Conservation (phyloP, 2,329 filamentous ascomycete species). For the Xylariomycetidae sp. region DNA sequence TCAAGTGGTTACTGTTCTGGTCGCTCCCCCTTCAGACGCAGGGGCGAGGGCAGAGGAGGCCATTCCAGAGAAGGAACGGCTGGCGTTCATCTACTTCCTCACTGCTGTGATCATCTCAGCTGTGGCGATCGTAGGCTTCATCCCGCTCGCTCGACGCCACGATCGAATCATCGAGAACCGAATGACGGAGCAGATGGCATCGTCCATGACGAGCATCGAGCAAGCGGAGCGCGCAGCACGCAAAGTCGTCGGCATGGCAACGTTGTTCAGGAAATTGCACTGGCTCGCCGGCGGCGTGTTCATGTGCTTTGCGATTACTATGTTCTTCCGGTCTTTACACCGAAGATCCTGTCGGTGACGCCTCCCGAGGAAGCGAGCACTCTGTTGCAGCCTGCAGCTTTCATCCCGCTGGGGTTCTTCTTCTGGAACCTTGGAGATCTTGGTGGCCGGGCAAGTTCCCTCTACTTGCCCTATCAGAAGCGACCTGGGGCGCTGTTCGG, state of each 20-base stretch:
- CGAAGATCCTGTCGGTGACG: constrained; percentile 50
- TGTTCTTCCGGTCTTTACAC: constrained; percentile 92
- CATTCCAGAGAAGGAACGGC: constrained; percentile 41
- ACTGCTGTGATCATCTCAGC: constrained; percentile 75
- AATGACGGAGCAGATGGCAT: constrained; percentile 41
- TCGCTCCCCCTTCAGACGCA: constrained; percentile 38
- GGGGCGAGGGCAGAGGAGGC: constrained; percentile 25
- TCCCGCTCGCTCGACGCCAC: constrained; percentile 62
- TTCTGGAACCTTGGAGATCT: constrained; percentile 93
- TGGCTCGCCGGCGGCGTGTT: constrained; percentile 75
- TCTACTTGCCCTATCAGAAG: constrained; percentile 46
- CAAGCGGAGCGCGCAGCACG: constrained; percentile 46
- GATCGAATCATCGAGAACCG: constrained; percentile 45
- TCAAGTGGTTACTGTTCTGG: constrained; percentile 77
- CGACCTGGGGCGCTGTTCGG: constrained; percentile 63
- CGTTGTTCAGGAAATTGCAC: constrained; percentile 69
- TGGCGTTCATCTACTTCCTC: constrained; percentile 86
- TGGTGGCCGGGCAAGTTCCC: constrained; percentile 63
- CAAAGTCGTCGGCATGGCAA: constrained; percentile 48
- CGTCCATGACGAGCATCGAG: constrained; percentile 45
- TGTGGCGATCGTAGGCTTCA: constrained; percentile 64
- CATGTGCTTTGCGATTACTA: constrained; percentile 75
- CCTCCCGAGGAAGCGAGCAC: constrained; percentile 37
- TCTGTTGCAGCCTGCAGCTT: constrained; percentile 66
- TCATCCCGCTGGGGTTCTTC: constrained; percentile 85